phyloP scores from a whole-genome alignment of 2,329 filamentous ascomycete genomes.

The Colletotrichum scovillei region DNA sequence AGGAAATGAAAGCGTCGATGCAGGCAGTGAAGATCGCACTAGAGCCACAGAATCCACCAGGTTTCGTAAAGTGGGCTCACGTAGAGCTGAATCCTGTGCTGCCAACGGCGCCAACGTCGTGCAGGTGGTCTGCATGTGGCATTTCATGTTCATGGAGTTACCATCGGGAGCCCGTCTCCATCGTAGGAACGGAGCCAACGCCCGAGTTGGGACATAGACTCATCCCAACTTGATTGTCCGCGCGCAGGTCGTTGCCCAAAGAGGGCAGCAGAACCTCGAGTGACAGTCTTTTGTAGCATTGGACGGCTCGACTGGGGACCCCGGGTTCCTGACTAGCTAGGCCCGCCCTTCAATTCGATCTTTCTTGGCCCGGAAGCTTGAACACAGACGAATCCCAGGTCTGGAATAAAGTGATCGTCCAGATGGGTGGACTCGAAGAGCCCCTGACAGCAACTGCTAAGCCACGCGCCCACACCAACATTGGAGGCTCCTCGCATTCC shows the following conservation, averaged over 20 bases:
- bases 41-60: slow-evolving; percentile 19
- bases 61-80: slow-evolving; percentile 20
- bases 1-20: slow-evolving; percentile 34
- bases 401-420: slow-evolving; percentile 28
- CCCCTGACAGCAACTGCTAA: slow-evolving; percentile 6
- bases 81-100: not conserved
- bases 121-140: not conserved
- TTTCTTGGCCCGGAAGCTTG: slow-evolving; percentile 19
- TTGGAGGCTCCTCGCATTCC: not conserved
- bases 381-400: slow-evolving; percentile 16
- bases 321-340: slow-evolving; percentile 24
- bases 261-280: not conserved
- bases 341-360: slow-evolving; percentile 30
- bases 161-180: not conserved
- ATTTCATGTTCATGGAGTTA: not conserved
- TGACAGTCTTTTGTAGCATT: not conserved
- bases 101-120: not conserved
- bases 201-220: slow-evolving; percentile 20
- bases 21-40: slow-evolving; percentile 33
- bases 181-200: slow-evolving; percentile 1
- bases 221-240: slow-evolving; percentile 31
- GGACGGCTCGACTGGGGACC: slow-evolving; percentile 11
- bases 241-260: slow-evolving; percentile 25
- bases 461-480: slow-evolving; percentile 17
- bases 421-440: slow-evolving; percentile 2